phyloP scores from a whole-genome alignment of 164 flowering plant genomes.

The Kingdonia uniflora region DNA sequence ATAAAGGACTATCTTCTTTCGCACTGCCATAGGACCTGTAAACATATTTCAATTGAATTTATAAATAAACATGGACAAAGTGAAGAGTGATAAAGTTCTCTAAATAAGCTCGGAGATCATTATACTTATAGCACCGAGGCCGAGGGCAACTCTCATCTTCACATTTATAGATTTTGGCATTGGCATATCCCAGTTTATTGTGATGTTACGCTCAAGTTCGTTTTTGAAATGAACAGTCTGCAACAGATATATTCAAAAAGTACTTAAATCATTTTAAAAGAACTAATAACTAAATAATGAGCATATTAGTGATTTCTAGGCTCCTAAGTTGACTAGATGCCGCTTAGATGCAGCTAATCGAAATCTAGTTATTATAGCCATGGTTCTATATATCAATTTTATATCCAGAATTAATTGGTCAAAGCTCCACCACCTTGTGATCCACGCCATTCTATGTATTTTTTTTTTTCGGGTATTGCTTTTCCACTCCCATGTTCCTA shows the following conservation, averaged over 20 bases:
- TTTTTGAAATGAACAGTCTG: conserved; percentile 95
- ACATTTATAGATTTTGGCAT: conserved; percentile 91
- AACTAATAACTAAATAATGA: no score
- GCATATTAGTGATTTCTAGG: no score
- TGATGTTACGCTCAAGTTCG: conserved; percentile 90
- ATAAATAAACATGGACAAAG: not conserved
- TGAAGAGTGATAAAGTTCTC: not conserved
- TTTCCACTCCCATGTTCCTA: no score
- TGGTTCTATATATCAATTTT: no score
- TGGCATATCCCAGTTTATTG: conserved; percentile 95
- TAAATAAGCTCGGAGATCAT: not conserved
- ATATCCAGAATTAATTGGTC: no score
- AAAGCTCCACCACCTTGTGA: no score
- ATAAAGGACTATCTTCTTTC: conserved; percentile 79
- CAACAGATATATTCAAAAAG: conserved; percentile 10
- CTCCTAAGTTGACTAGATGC: no score
- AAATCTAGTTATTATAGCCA: no score
- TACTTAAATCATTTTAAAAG: no score
- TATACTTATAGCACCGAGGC: conserved; percentile 83
- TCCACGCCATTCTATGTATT: no score
- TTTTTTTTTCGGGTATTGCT: no score
- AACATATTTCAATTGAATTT: conserved; percentile 7
- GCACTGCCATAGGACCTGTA: conserved; percentile 97
- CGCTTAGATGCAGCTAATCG: no score
- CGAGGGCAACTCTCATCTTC: conserved; percentile 88